Evolutionary conservation across 257 asterid species (phyloP), one percentile per base, ranked within the genome.

Genomic region (Gentiana straminea): DNA sequence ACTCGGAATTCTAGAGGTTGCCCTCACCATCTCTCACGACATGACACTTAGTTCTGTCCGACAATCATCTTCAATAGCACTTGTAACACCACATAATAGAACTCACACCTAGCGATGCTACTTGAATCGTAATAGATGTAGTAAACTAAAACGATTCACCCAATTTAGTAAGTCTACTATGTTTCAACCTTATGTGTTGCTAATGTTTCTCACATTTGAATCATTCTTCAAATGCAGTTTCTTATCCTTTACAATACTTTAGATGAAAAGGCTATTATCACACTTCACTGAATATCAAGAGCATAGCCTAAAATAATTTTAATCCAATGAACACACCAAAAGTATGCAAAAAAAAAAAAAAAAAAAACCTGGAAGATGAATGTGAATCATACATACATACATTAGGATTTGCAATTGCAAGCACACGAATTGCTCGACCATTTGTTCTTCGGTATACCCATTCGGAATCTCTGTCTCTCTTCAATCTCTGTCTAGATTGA

Each of bases 351-450:
- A 62, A 68, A 65, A 68, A 62, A 72, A 77, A 79, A 80, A 78
- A 70, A 66, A 54, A 38, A 33, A 66, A 68, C 52, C 65, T 41
- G 71, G 76, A 73, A 75, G 77, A 79, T 65, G 55, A 15, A 69
- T 44, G 57, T 54, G 79, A 64, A 69, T 73, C 97, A 64, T 89
- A 89, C 97, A 84, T 80, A 24, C 24, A 24, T 24, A 24, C 24
- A 24, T 24, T 24, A 24, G 24, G 24, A 24, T 24, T 24, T 24
- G 24, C 84, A 64, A 86, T 84, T 45, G 84, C 94, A 65, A 84
- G 63, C 70, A 84, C 86, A 13, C 73, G 79, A 62, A 80, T 74
- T 35, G 64, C 79, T 68, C 33, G 83, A 55, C 69, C 76, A 72
- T 68, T 77, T 63, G 72, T 64, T 60, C 73, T 69, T 69, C 52